Evolutionary conservation across 768 basidiomycete species (phyloP).

Genomic region (Leccinellum rugosiceps): DNA sequence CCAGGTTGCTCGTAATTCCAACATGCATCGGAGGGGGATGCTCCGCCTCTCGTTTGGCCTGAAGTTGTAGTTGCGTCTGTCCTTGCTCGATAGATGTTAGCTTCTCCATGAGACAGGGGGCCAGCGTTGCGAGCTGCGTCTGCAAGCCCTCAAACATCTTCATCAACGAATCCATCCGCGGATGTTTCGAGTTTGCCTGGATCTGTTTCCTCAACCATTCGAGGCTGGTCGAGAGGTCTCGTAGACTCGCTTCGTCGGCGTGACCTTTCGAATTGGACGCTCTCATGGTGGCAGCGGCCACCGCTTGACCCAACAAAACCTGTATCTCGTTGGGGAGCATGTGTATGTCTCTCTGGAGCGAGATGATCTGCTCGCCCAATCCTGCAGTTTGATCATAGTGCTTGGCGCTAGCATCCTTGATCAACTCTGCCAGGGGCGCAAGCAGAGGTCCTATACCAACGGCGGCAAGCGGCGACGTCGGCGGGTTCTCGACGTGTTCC

Average conservation of each 20-base stretch:
- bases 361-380: constrained; percentile 31
- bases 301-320: constrained; percentile 8
- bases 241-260: not conserved
- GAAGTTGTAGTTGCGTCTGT: constrained; percentile 19
- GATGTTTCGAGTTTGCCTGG: constrained; percentile 2
- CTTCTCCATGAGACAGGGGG: constrained; percentile 36
- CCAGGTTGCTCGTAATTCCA: constrained; percentile 11
- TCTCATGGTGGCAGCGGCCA: constrained; percentile 3
- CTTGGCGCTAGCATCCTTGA: constrained; percentile 34
- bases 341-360: constrained; percentile 31
- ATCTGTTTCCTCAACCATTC: constrained; percentile 19
- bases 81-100: constrained; percentile 30
- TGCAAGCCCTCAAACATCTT: constrained; percentile 40
- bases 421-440: constrained; percentile 31
- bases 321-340: constrained; percentile 28
- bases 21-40: not conserved
- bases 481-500: constrained; percentile 17
- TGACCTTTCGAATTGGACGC: not conserved
- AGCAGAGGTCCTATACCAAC: constrained; percentile 17
- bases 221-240: constrained; percentile 11
- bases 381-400: constrained; percentile 36
- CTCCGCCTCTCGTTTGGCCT: constrained; percentile 8
- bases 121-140: constrained; percentile 35
- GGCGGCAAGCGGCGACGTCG: constrained; percentile 4
- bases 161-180: constrained; percentile 22